phyloP scores from a whole-genome alignment of 108 stramenopile genomes.

The Fistulifera solaris region DNA sequence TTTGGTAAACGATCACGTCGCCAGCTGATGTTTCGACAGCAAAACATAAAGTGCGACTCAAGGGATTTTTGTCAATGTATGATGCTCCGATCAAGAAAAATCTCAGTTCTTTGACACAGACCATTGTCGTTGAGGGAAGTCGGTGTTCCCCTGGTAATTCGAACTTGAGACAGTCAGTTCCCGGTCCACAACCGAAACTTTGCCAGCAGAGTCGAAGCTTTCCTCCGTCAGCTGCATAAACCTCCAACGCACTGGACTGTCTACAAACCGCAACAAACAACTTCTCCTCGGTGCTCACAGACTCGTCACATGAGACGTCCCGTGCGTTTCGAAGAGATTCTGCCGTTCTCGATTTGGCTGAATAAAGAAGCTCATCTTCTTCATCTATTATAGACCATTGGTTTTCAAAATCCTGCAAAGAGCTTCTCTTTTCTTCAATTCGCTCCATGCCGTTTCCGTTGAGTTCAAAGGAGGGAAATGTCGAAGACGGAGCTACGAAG shows the following conservation, averaged over 20 bases:
- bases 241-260: constrained; percentile 60
- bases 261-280: constrained; percentile 49
- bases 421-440: too few relatives aligned
- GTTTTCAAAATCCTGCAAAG: too few relatives aligned
- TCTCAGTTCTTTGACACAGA: constrained; percentile 50
- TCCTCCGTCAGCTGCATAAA: constrained; percentile 27
- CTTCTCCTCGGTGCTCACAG: background rate
- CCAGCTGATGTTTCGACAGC: constrained; percentile 55
- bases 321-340: too few relatives aligned
- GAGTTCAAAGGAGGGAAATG: background rate
- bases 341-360: too few relatives aligned
- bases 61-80: constrained; percentile 18
- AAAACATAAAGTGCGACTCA: constrained; percentile 46
- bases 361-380: too few relatives aligned
- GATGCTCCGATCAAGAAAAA: constrained; percentile 69
- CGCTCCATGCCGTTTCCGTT: background rate
- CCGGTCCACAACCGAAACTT: constrained; percentile 39
- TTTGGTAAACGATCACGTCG: constrained; percentile 56
- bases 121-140: constrained; percentile 36
- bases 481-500: constrained; percentile 20
- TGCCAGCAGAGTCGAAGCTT: constrained; percentile 10
- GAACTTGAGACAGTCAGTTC: constrained; percentile 44
- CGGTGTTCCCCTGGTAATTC: constrained; percentile 13
- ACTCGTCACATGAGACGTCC: too few relatives aligned
- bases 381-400: too few relatives aligned